A percentile compares a stretch with the other conserved stretches of the same genome.
phyloP scores from a whole-genome alignment of 148 eudicot species.

The Salicornia ramosissima region DNA sequence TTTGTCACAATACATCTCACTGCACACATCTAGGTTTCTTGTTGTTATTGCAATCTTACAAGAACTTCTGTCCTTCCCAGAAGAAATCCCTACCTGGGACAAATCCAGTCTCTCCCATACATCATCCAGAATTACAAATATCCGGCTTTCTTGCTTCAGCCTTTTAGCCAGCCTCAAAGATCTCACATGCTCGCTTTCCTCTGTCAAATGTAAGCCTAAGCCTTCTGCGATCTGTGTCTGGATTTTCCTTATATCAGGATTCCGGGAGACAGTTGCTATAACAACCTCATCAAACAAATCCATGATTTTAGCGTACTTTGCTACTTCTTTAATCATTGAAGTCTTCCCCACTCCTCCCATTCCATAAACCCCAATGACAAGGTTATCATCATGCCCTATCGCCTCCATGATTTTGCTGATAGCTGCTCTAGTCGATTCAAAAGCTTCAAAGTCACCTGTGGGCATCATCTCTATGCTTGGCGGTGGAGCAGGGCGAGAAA shows the following conservation, averaged over 20 bases:
- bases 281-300: slow-evolving; percentile 46
- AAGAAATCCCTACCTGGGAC: slow-evolving; percentile 31
- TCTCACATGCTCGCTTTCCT: slow-evolving; percentile 19
- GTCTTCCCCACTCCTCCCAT: slow-evolving; percentile 58
- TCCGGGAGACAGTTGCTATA: slow-evolving; percentile 34
- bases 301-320: slow-evolving; percentile 21
- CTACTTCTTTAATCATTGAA: slow-evolving; percentile 34
- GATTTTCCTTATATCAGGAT: slow-evolving; percentile 28
- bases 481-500: slow-evolving; percentile 29
- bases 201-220: slow-evolving; percentile 28
- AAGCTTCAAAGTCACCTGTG: slow-evolving; percentile 19
- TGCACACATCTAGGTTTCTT: slow-evolving; percentile 31
- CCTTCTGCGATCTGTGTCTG: slow-evolving; percentile 39
- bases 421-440: slow-evolving; percentile 30
- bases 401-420: slow-evolving; percentile 27
- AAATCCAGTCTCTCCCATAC: slow-evolving; percentile 46
- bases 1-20: slow-evolving; percentile 25
- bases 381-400: slow-evolving; percentile 21
- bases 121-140: slow-evolving; percentile 46
- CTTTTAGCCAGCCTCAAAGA: slow-evolving; percentile 30
- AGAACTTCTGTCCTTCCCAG: slow-evolving; percentile 15
- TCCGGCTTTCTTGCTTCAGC: slow-evolving; percentile 21
- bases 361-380: slow-evolving; percentile 42
- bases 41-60: slow-evolving; percentile 38
- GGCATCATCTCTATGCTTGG: slow-evolving; percentile 25